Evolutionary conservation across 495 filamentous ascomycete species (phyloP).

Genomic region (Aspergillus panamensis): DNA sequence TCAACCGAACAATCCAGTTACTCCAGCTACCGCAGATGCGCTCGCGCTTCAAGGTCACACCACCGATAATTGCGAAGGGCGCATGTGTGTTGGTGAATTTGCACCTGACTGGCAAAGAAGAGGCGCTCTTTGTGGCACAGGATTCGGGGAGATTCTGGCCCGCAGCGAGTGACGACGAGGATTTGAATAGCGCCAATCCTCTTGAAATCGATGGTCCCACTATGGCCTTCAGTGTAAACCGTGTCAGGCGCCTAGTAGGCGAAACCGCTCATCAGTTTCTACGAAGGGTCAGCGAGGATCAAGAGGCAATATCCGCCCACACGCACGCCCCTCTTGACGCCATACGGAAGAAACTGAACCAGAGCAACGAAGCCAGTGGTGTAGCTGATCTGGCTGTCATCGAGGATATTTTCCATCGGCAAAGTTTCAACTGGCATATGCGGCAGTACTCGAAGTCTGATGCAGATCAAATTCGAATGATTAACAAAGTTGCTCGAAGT

Average conservation of each 20-base stretch:
- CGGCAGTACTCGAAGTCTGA: background rate
- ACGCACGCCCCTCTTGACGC: conserved; percentile 10
- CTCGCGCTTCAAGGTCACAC: conserved; percentile 1
- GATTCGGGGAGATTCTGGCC: conserved; percentile 14
- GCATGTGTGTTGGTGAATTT: conserved; percentile 13
- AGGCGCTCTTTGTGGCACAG: conserved; percentile 8
- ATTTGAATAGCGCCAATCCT: conserved; percentile 2
- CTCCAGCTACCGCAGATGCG: conserved; percentile 5
- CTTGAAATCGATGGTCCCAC: conserved; percentile 13
- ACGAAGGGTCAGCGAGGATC: conserved; percentile 2
- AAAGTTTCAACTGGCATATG: conserved; percentile 6
- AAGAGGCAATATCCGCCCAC: conserved; percentile 1
- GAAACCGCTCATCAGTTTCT: conserved; percentile 7
- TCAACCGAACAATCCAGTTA: background rate
- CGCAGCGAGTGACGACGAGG: background rate
- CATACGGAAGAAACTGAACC: background rate
- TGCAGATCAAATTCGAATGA: background rate
- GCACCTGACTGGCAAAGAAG: conserved; percentile 5
- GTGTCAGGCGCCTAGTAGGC: background rate
- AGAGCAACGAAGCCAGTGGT: background rate
- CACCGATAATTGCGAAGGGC: conserved; percentile 11
- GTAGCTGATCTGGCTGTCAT: background rate
- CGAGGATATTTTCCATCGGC: background rate
- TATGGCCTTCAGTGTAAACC: conserved; percentile 1
- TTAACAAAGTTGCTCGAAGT: conserved; percentile 1